Evolutionary conservation across 2,329 filamentous ascomycete species (phyloP), one percentile per base, ranked within the genome.

Genomic region (Fusarium sterilihyphosum): DNA sequence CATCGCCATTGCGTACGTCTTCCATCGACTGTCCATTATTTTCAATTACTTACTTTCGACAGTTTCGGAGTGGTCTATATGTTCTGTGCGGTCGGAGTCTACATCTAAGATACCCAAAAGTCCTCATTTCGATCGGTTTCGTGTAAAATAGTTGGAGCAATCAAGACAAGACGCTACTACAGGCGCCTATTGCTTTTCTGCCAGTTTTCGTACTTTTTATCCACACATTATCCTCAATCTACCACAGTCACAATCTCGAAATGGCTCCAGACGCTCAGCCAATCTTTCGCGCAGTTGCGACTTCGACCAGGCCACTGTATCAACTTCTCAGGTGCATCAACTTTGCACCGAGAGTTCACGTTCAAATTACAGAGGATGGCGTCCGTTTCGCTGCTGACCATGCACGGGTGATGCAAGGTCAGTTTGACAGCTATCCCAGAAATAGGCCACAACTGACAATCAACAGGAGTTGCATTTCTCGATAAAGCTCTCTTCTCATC

Each of bases 61-160:
- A 98, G 96, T 58, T 93, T 98, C 83, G 96, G 96, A 78, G 92
- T 96, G 58, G 95, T 99, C 52, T 98, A 96, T 86, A 98, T 98
- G 93, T 98, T 99, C 85, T 99, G 96, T 85, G 96, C 95, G 70
- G 96, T 96, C 82, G 96, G 96, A 83, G 96, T 99, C 81, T 98
- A 99, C 91, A 94, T 99, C 83, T 99, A 90, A 87, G 83, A 90
- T 85, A 86, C 84, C 85, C 59, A 78, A 78, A 79, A 79, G 68
- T 74, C 70, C 81, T 82, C 65, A 40, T 68, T 76, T 75, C 76
- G 75, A 73, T 75, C 76, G 76, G 70, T 77, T 74, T 76, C 73
- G 71, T 83, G 81, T 83, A 83, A 73, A 81, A 75, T 84, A 84
- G 80, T 80, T 79, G 79, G 77, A 79, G 76, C 72, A 79, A 73